A percentile compares a stretch with the other conserved stretches of the same genome.
phyloP scores from a whole-genome alignment of 345 rosid genomes.

The Acer campestre region DNA sequence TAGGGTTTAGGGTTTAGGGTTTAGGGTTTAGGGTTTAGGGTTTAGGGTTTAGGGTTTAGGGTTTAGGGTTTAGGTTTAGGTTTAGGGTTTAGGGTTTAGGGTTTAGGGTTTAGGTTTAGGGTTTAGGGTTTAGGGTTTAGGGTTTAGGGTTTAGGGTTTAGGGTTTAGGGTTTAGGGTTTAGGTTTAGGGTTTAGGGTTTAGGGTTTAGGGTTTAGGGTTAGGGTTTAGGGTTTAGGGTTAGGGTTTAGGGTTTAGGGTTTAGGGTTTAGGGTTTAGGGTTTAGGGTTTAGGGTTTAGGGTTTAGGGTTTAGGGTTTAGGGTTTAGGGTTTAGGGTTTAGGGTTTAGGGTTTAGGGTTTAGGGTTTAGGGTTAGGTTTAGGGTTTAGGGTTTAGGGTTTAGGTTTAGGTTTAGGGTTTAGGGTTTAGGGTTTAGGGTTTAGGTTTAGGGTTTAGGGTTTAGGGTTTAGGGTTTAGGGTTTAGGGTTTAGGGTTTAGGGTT shows the following conservation, averaged over 20 bases:
- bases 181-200: background rate
- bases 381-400: slow-evolving; percentile 36
- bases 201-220: slow-evolving; percentile 11
- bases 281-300: slow-evolving; percentile 31
- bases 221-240: slow-evolving; percentile 6
- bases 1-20: too few species aligned
- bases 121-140: slow-evolving; percentile 25
- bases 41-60: too few species aligned
- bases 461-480: slow-evolving; percentile 17
- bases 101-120: slow-evolving; percentile 32
- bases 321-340: slow-evolving; percentile 29
- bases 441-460: slow-evolving; percentile 32
- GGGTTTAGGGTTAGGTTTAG: background rate
- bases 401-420: slow-evolving; percentile 29
- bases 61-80: too few species aligned
- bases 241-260: slow-evolving; percentile 9
- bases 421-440: slow-evolving; percentile 28
- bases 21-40: too few species aligned
- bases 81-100: background rate
- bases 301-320: slow-evolving; percentile 29
- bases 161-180: too few species aligned
- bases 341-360: background rate
- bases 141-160: too few species aligned
- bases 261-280: slow-evolving; percentile 31
- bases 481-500: slow-evolving; percentile 16